Conservation (phyloP, 805 yeast species). For the Pichia pseudocactophila region DNA sequence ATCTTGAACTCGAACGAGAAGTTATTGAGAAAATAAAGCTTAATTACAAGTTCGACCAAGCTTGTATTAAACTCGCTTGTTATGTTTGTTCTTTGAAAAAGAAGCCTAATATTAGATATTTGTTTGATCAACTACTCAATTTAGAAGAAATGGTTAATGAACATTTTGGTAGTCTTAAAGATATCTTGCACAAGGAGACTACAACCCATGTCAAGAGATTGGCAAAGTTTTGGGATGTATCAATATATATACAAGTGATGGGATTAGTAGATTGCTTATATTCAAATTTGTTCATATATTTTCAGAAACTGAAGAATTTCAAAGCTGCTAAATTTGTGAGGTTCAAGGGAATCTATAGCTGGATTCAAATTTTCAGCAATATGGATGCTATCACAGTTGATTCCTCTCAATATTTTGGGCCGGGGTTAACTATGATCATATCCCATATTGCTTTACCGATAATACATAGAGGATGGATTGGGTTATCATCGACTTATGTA, state of each 20-base stretch:
- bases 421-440: conserved; percentile 31
- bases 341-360: conserved; percentile 26
- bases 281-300: conserved; percentile 34
- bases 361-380: conserved; percentile 29
- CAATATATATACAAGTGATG: conserved; percentile 20
- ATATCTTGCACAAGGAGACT: conserved; percentile 18
- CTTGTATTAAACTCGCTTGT: conserved; percentile 28
- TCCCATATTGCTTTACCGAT: conserved; percentile 31
- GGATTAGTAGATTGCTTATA: conserved; percentile 32
- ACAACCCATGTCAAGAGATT: conserved; percentile 16
- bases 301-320: conserved; percentile 27
- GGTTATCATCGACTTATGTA: conserved; percentile 16
- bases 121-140: conserved; percentile 28
- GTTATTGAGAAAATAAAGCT: conserved; percentile 28
- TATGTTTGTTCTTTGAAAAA: conserved; percentile 33
- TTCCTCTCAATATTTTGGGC: conserved; percentile 22
- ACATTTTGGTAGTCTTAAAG: conserved; percentile 26
- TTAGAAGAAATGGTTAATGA: conserved; percentile 29
- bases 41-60: conserved; percentile 25
- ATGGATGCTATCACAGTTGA: conserved; percentile 29
- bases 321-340: conserved; percentile 31
- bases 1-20: conserved; percentile 34
- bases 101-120: conserved; percentile 29
- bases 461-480: conserved; percentile 30
- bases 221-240: conserved; percentile 17